A percentile compares a stretch with the other conserved stretches of the same genome.
Evolutionary conservation across 2,329 filamentous ascomycete genomes (phyloP).

Genomic region (Colletotrichum sidae): DNA sequence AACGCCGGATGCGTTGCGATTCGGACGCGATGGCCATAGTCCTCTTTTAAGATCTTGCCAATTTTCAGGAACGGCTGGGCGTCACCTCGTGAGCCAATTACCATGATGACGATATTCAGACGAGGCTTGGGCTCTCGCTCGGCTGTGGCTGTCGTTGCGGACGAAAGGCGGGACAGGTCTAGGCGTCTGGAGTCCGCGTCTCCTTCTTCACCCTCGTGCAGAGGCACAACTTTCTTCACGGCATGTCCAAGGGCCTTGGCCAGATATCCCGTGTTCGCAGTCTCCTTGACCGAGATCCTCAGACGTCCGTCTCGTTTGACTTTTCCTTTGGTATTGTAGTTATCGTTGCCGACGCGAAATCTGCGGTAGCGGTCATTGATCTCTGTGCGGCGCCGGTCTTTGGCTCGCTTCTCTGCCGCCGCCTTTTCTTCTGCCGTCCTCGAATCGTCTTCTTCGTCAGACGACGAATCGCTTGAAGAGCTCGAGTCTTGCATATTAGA

Average conservation of each 20-base stretch:
- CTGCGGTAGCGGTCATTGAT: slow-evolving; percentile 56
- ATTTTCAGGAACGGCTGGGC: slow-evolving; percentile 84
- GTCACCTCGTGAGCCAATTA: slow-evolving; percentile 84
- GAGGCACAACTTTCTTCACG: slow-evolving; percentile 62
- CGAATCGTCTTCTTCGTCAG: slow-evolving; percentile 39
- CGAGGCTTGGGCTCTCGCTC: slow-evolving; percentile 54
- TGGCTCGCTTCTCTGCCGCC: slow-evolving; percentile 8
- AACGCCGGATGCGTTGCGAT: slow-evolving; percentile 85
- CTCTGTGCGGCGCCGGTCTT: slow-evolving; percentile 26
- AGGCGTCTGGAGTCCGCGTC: slow-evolving; percentile 35
- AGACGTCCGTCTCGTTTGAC: slow-evolving; percentile 78
- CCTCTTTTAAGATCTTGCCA: slow-evolving; percentile 76
- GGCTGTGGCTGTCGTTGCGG: slow-evolving; percentile 46
- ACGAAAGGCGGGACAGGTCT: slow-evolving; percentile 41
- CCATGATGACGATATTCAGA: slow-evolving; percentile 85
- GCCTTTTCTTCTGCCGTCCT: slow-evolving; percentile 17
- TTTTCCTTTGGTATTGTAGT: slow-evolving; percentile 73
- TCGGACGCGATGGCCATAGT: slow-evolving; percentile 79
- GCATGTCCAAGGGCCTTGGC: slow-evolving; percentile 78
- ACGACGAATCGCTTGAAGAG: slow-evolving; percentile 41
- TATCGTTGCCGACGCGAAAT: slow-evolving; percentile 72
- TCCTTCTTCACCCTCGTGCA: slow-evolving; percentile 46
- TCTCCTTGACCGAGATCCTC: slow-evolving; percentile 79
- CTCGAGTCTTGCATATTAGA: slow-evolving; percentile 38
- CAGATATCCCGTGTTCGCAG: slow-evolving; percentile 75